phyloP scores from a whole-genome alignment of 306 rosid genomes.

The Vigna unguiculata region DNA sequence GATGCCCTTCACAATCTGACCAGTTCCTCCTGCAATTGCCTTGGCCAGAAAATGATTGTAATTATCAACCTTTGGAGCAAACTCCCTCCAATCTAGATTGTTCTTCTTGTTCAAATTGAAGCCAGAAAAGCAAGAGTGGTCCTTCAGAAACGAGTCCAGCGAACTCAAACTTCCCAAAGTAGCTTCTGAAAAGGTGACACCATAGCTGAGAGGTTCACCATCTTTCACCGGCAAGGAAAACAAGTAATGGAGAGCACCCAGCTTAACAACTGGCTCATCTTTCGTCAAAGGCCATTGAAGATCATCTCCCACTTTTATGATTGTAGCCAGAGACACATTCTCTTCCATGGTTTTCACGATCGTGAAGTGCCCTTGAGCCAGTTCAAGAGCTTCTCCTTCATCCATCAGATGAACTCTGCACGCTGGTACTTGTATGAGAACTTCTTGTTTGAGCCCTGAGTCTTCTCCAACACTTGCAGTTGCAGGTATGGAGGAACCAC shows the following conservation, averaged over 20 bases:
- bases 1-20: slow-evolving; percentile 92
- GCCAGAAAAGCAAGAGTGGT: slow-evolving; percentile 77
- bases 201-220: slow-evolving; percentile 93
- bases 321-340: slow-evolving; percentile 71
- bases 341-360: slow-evolving; percentile 66
- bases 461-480: slow-evolving; percentile 16
- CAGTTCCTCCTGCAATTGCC: slow-evolving; percentile 90
- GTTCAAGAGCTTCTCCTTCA: slow-evolving; percentile 77
- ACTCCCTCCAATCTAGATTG: slow-evolving; percentile 89
- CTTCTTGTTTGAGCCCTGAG: slow-evolving; percentile 57
- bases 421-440: slow-evolving; percentile 64
- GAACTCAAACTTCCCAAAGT: slow-evolving; percentile 52
- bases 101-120: slow-evolving; percentile 47
- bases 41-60: slow-evolving; percentile 81
- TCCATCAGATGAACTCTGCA: slow-evolving; percentile 85
- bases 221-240: slow-evolving; percentile 79
- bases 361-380: slow-evolving; percentile 73
- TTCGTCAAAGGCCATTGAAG: slow-evolving; percentile 96
- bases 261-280: slow-evolving; percentile 94
- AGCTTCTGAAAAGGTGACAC: slow-evolving; percentile 69
- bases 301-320: slow-evolving; percentile 72
- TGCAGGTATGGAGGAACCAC: slow-evolving; percentile 47
- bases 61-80: slow-evolving; percentile 84
- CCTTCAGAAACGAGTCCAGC: slow-evolving; percentile 74
- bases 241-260: slow-evolving; percentile 69